phyloP scores from a whole-genome alignment of 2,329 filamentous ascomycete species.

The Shiraia bambusicola region DNA sequence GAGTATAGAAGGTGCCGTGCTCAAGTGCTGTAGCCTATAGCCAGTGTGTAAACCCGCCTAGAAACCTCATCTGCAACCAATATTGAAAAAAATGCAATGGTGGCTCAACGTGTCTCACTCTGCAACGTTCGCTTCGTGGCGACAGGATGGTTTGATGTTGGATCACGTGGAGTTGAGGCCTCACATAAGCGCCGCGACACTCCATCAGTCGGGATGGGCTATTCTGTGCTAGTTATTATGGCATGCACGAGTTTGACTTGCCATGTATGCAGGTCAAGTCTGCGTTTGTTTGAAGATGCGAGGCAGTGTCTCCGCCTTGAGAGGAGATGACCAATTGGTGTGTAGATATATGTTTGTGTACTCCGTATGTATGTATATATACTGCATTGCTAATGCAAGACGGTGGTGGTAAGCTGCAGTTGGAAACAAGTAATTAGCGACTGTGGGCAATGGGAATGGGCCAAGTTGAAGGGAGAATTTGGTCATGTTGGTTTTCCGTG shows the following conservation, averaged over 20 bases:
- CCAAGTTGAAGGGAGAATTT: too few relatives aligned
- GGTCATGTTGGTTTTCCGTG: too few relatives aligned
- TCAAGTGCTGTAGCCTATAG: background rate
- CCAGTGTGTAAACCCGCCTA: background rate
- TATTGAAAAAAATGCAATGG: constrained; percentile 2
- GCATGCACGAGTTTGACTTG: background rate
- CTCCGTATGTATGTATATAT: background rate
- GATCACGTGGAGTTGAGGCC: constrained; percentile 4
- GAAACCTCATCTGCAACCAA: constrained; percentile 13
- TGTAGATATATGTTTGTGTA: background rate
- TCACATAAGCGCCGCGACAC: constrained; percentile 8
- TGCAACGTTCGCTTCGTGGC: constrained; percentile 3
- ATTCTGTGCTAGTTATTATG: constrained; percentile 1
- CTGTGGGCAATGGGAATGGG: too few relatives aligned
- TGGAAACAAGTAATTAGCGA: background rate
- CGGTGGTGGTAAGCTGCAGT: background rate
- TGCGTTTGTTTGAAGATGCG: constrained; percentile 7
- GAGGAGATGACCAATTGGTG: background rate
- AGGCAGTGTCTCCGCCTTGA: background rate
- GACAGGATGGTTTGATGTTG: background rate
- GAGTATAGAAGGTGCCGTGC: background rate
- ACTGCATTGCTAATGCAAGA: constrained; percentile 2
- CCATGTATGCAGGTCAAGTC: background rate
- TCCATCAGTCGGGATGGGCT: constrained; percentile 11
- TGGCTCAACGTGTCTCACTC: constrained; percentile 17